Evolutionary conservation across 495 filamentous ascomycete genomes (phyloP).

Genomic region (Melanomma pulvis-pyrius): DNA sequence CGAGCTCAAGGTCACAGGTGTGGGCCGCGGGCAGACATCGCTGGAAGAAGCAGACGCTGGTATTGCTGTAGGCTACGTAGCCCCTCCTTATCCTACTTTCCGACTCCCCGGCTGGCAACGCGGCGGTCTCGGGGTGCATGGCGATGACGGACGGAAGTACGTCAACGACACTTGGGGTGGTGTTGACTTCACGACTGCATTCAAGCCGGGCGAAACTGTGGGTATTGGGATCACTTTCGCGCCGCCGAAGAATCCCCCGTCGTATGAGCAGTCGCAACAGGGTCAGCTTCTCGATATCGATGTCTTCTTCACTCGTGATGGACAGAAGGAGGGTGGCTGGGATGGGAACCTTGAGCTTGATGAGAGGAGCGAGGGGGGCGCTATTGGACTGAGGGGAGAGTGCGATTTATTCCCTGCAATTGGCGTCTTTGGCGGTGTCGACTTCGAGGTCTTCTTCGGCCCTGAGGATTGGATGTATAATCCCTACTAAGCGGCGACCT

Average conservation of each 20-base stretch:
- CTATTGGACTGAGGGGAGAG: conserved; percentile 76
- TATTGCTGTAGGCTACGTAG: conserved; percentile 76
- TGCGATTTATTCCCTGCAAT: conserved; percentile 81
- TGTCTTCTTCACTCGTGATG: conserved; percentile 80
- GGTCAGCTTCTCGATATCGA: conserved; percentile 51
- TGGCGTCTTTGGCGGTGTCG: conserved; percentile 71
- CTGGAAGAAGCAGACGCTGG: conserved; percentile 57
- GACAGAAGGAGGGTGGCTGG: conserved; percentile 68
- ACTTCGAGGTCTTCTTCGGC: conserved; percentile 71
- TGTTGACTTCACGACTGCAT: conserved; percentile 65
- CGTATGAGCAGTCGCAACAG: conserved; percentile 30
- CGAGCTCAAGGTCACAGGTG: conserved; percentile 64
- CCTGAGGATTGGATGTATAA: conserved; percentile 42
- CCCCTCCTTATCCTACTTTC: conserved; percentile 83
- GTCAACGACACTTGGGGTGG: conserved; percentile 87
- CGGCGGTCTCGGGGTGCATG: conserved; percentile 81
- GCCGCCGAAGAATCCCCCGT: conserved; percentile 42
- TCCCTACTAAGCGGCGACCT: conserved; percentile 20
- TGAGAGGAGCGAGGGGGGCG: conserved; percentile 57
- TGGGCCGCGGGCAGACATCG: conserved; percentile 37
- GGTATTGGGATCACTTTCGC: conserved; percentile 74
- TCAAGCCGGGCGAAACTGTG: conserved; percentile 58
- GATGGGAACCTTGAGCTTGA: conserved; percentile 84
- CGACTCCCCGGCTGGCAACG: conserved; percentile 91
- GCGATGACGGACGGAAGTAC: conserved; percentile 86